phyloP scores from a whole-genome alignment of 345 rosid species.

The Erodium maritimum region DNA sequence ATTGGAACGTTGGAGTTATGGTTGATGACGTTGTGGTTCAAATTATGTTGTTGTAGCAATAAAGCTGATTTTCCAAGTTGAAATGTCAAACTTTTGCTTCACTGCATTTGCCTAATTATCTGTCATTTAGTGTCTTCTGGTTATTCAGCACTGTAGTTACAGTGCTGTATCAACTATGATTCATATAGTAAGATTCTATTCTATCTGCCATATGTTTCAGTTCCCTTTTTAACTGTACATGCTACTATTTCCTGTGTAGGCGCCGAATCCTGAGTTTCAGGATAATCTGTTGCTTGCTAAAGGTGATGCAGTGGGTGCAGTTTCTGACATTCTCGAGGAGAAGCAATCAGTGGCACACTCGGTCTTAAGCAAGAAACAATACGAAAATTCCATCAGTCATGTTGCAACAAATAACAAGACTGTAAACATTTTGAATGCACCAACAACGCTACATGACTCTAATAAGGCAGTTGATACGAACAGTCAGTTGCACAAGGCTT shows the following conservation, averaged over 20 bases:
- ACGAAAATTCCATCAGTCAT: constrained; percentile 23
- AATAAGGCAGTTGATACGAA: constrained; percentile 16
- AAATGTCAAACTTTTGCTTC: neutral
- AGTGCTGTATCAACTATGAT: neutral
- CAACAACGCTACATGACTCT: constrained; percentile 32
- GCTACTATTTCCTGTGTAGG: constrained; percentile 28
- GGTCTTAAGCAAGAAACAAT: constrained; percentile 25
- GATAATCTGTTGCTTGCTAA: constrained; percentile 27
- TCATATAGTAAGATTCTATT: neutral
- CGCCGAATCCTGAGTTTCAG: constrained; percentile 39
- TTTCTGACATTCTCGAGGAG: constrained; percentile 27
- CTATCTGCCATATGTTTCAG: neutral
- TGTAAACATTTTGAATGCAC: constrained; percentile 19
- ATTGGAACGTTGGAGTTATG: neutral
- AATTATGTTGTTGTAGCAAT: neutral
- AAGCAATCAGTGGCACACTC: constrained; percentile 20
- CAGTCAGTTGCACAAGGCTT: constrained; percentile 18
- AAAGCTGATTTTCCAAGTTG: neutral
- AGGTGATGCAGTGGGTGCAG: constrained; percentile 26
- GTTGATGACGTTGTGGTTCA: neutral
- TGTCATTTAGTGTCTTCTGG: neutral
- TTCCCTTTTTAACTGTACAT: neutral
- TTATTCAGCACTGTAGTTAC: neutral
- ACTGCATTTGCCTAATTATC: neutral
- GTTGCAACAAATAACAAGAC: constrained; percentile 18